Conservation (phyloP, 495 filamentous ascomycete genomes). For the Staphylotrichum tortipilum region DNA sequence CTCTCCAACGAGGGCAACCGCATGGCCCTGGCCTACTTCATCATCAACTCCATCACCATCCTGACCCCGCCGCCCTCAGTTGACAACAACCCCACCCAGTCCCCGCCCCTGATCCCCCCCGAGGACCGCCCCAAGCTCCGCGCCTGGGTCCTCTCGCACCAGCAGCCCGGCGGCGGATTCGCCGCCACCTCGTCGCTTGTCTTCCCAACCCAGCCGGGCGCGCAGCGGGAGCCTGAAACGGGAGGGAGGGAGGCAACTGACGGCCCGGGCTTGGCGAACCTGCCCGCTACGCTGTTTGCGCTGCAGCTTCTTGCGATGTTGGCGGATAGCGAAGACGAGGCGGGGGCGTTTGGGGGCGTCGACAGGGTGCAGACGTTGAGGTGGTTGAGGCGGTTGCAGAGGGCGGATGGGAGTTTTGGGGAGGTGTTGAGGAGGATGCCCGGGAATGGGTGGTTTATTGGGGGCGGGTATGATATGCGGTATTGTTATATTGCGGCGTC, state of each 20-base stretch:
- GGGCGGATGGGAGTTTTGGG: constrained; percentile 83
- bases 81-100: neutral
- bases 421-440: constrained; percentile 55
- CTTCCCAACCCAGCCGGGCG: constrained; percentile 27
- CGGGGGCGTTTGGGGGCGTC: constrained; percentile 42
- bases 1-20: constrained; percentile 81
- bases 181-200: constrained; percentile 57
- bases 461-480: constrained; percentile 74
- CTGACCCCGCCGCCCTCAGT: constrained; percentile 24
- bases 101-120: constrained; percentile 24
- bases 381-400: constrained; percentile 73
- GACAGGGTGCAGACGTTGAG: constrained; percentile 56
- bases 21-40: constrained; percentile 82
- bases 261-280: constrained; percentile 69
- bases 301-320: constrained; percentile 65
- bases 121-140: constrained; percentile 29
- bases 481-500: constrained; percentile 76
- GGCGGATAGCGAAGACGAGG: constrained; percentile 55
- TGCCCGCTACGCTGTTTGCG: constrained; percentile 84
- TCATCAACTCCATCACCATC: constrained; percentile 40
- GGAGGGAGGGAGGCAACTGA: constrained; percentile 28
- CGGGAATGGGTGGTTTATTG: constrained; percentile 43
- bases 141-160: constrained; percentile 53
- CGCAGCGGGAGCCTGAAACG: constrained; percentile 24
- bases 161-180: constrained; percentile 76